Evolutionary conservation across 2,329 filamentous ascomycete species (phyloP), one percentile per base, ranked within the genome.

Genomic region (Lojkania enalia): DNA sequence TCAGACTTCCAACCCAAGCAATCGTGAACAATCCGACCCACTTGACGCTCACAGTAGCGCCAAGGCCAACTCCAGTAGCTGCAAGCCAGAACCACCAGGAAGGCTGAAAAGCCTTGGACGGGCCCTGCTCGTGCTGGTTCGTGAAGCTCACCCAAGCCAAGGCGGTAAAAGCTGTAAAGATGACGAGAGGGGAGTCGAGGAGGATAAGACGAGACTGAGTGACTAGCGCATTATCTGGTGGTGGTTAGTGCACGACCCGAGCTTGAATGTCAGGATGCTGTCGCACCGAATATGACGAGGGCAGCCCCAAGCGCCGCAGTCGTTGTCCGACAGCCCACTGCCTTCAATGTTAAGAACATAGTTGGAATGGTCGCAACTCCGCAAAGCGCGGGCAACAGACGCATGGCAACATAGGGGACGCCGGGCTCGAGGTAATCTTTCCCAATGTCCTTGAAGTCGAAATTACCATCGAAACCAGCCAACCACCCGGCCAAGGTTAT

Each of bases 11-110:
- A 57, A 99, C 90, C 94, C 94, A 99, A 37, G 92, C 94, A 70
- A 96, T 96, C 52, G 94, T 99, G 77, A 99, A 97, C 40, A 99
- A 79, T 39, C 94, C 94, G 64, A 99, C 94, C 94, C 94, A 99
- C 77, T 99, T 99, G 64, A 97, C 91, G 74, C 92, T 97, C 51
- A 86, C 83, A 5, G 94, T 97, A 39, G 92, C 86, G 51, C 94
- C 94, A 39, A 99, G 78, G 27, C 87, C 88, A 32, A 99, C 75
- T 59, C 94, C 94, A 33, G 88, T 95, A 67, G 89, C 84, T 45
- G 81, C 79, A 42, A 99, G 81, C 92, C 94, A 99, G 75, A 97
- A 96, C 94, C 94, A 99, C 94, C 94, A 99, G 62, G 84, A 86
- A 6, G 87, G 81, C 56, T 85, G 78, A 75, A 99, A 99, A 15